These are phyloP conservation scores for Rhodotorula graminis DNA, from an alignment of 768 basidiomycete species.

Conservation along the genomic window DNA sequence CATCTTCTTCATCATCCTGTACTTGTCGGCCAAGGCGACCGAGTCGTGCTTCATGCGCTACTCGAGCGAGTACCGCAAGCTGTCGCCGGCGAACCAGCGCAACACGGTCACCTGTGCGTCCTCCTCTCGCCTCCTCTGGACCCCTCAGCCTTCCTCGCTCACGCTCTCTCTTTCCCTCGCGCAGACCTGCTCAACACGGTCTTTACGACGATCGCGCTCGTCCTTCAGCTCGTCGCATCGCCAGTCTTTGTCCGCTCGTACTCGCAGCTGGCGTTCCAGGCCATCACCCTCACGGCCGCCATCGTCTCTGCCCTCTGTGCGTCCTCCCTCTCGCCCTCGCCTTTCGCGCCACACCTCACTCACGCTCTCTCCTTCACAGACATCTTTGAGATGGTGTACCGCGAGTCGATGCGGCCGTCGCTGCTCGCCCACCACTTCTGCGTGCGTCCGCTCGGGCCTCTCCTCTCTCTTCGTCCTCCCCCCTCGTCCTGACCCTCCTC, in stretches of 20 bases:
- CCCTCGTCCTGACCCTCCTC: neutral
- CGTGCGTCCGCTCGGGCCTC: neutral
- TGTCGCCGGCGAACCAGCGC: neutral
- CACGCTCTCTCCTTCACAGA: neutral
- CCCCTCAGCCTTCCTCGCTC: neutral
- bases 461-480: neutral
- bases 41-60: neutral
- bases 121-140: too few relatives aligned
- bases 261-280: neutral
- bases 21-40: neutral
- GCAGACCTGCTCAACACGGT: constrained; percentile 3
- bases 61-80: neutral
- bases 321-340: neutral
- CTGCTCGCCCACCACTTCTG: constrained; percentile 7
- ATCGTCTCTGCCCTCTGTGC: neutral
- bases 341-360: neutral
- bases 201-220: constrained; percentile 1
- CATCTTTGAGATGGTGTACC: constrained; percentile 4
- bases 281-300: neutral
- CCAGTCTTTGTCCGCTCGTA: neutral
- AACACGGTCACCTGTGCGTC: constrained; percentile 1
- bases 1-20: neutral
- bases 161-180: too few relatives aligned
- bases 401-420: neutral
- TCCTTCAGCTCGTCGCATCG: neutral